These are phyloP conservation scores for Canna indica DNA, from an alignment of 176 grass and related monocot genomes.

Conservation along the genomic window DNA sequence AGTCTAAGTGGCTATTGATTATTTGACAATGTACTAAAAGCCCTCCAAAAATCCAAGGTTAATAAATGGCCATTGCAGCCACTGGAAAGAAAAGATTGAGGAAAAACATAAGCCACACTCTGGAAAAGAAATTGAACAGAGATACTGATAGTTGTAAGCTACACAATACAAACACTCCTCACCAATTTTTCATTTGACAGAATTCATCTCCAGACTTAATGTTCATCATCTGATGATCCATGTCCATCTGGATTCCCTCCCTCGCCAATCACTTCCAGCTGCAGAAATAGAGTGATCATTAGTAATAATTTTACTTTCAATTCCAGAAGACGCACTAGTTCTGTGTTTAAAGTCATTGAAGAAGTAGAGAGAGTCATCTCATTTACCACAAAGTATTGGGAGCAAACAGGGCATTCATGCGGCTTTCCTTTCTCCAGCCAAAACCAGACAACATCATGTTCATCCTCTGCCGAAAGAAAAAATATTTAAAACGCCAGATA, in stretches of 20 bases:
- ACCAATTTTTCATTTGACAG: background rate
- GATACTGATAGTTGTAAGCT: background rate
- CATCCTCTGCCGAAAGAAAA: constrained; percentile 58
- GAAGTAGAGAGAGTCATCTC: constrained; percentile 4
- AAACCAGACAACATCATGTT: constrained; percentile 99
- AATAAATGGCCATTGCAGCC: background rate
- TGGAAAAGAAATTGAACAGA: constrained; percentile 1
- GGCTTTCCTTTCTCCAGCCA: constrained; percentile 96
- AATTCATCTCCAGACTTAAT: constrained; percentile 22
- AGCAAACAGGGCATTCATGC: constrained; percentile 88
- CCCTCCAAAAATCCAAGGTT: too few species aligned
- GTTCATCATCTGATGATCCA: constrained; percentile 38
- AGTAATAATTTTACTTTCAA: background rate
- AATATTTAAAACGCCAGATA: background rate
- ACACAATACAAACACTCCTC: background rate
- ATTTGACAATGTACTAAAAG: constrained; percentile 8
- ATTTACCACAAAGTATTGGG: constrained; percentile 90
- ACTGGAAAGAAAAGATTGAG: background rate
- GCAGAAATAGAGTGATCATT: constrained; percentile 22
- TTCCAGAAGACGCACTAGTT: background rate
- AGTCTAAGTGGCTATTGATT: background rate
- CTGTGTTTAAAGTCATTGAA: background rate
- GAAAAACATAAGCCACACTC: background rate
- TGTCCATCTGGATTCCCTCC: constrained; percentile 78
- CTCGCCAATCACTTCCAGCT: constrained; percentile 91